These are phyloP conservation scores for Erigeron philadelphicus DNA, from an alignment of 140 eudicot genomes.

Conservation along the genomic window DNA sequence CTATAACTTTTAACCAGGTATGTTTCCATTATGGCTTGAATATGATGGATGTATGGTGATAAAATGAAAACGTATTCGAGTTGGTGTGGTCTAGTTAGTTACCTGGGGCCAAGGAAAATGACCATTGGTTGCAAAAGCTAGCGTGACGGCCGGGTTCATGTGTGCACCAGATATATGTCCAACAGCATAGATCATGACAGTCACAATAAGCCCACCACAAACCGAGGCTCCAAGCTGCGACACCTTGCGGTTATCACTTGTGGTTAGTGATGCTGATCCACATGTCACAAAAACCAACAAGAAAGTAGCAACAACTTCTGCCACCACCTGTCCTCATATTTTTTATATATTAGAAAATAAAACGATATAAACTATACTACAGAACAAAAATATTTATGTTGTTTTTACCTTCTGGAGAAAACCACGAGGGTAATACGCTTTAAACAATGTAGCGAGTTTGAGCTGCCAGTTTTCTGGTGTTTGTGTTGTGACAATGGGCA, in stretches of 20 bases:
- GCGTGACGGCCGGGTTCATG: slow-evolving; percentile 88
- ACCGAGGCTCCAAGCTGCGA: slow-evolving; percentile 52
- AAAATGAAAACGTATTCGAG: background rate
- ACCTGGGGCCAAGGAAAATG: slow-evolving; percentile 86
- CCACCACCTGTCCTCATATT: slow-evolving; percentile 38
- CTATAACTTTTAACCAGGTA: slow-evolving; percentile 10
- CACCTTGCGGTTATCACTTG: slow-evolving; percentile 33
- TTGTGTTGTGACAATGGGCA: slow-evolving; percentile 16
- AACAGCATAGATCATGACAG: slow-evolving; percentile 74
- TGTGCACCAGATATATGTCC: slow-evolving; percentile 84
- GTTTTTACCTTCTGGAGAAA: slow-evolving; percentile 39
- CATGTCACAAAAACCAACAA: slow-evolving; percentile 66
- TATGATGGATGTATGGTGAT: background rate
- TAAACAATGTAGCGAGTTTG: background rate
- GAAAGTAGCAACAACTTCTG: slow-evolving; percentile 60
- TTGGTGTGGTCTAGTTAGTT: background rate
- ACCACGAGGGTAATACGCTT: slow-evolving; percentile 42
- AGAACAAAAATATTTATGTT: no score
- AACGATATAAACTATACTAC: no score
- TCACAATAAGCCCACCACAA: slow-evolving; percentile 63
- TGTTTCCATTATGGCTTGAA: slow-evolving; percentile 7
- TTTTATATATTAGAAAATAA: no score
- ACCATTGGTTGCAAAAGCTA: slow-evolving; percentile 61
- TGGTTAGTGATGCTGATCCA: slow-evolving; percentile 49
- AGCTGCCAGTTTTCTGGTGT: slow-evolving; percentile 19